Evolutionary conservation across 768 basidiomycete species (phyloP), one percentile per base, ranked within the genome.

Genomic region (Flagelloscypha sp.): DNA sequence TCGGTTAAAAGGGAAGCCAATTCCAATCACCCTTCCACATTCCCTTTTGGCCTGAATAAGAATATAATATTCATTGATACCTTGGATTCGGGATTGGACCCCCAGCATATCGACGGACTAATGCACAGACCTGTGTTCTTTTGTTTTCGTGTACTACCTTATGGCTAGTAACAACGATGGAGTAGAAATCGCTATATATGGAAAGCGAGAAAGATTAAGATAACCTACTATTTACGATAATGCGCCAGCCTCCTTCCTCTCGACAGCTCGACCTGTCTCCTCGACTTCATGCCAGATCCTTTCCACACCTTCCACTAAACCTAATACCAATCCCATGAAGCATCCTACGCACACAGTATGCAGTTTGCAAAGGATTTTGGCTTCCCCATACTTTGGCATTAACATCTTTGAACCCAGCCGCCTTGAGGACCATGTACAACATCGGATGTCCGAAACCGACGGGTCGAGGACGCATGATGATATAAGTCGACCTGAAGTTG

Each of bases 361-460:
- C 76, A 27, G 93, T 87, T 56, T 84, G 76, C 45, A 85, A 65
- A 24, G 72, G 76, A 58, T 94, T 97, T 45, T 84, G 67, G 50
- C 86, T 92, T 12, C 94, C 92, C 77, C 87, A 86, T 13, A 98
- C 85, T 60, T 95, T 97, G 20, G 87, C 94, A 47, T 86, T 90
- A 27, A 86, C 71, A 59, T 99, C 94, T 56, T 88, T 84, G 61
- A 99, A 85, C 9, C 94, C 95, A 1, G 92, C 93, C 0, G 92
- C 90, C 46, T 87, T 85, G 50, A 93, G 70, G 27, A 99, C 72
- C 50, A 81, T 76, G 57, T 99, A 92, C 35, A 99, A 61, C 50
- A 79, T 74, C 1, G 89, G 92, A 37, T 98, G 63, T 6, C 95
- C 95, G 55, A 98, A 98, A 2, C 95, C 95, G 53, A 87, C 74